A percentile compares a stretch with the other conserved stretches of the same genome.
Evolutionary conservation across 495 filamentous ascomycete genomes (phyloP).

Genomic region (Amphirosellinia nigrospora): DNA sequence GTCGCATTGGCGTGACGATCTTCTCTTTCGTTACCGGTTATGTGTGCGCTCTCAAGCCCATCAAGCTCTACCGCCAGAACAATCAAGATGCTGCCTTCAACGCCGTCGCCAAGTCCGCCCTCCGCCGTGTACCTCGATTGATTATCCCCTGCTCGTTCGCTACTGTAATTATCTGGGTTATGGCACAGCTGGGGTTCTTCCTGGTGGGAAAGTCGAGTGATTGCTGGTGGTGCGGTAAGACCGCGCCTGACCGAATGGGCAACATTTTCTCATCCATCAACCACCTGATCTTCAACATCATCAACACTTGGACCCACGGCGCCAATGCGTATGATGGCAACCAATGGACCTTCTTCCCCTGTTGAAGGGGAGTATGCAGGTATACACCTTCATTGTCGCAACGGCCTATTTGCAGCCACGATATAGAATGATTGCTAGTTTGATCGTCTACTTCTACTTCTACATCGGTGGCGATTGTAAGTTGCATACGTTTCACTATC

Average conservation of each 20-base stretch:
- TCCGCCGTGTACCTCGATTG: slow-evolving; percentile 67
- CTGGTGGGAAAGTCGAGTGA: slow-evolving; percentile 61
- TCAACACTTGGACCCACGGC: slow-evolving; percentile 63
- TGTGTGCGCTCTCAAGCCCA: slow-evolving; percentile 69
- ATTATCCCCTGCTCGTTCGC: slow-evolving; percentile 66
- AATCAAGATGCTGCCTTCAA: slow-evolving; percentile 58
- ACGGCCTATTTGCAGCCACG: slow-evolving; percentile 62
- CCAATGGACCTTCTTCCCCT: slow-evolving; percentile 72
- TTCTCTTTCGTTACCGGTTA: slow-evolving; percentile 73
- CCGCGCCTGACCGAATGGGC: slow-evolving; percentile 53
- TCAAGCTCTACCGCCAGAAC: slow-evolving; percentile 64
- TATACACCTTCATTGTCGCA: slow-evolving; percentile 62
- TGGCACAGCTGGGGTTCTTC: slow-evolving; percentile 65
- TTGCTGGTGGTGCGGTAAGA: slow-evolving; percentile 65
- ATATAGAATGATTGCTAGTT: slow-evolving; percentile 60
- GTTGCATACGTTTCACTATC: slow-evolving; percentile 21
- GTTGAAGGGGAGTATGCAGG: slow-evolving; percentile 65
- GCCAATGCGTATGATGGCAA: slow-evolving; percentile 67
- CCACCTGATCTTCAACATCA: slow-evolving; percentile 51
- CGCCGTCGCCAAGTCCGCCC: slow-evolving; percentile 65
- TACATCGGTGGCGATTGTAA: slow-evolving; percentile 56
- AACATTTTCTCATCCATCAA: slow-evolving; percentile 45
- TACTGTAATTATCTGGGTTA: slow-evolving; percentile 61
- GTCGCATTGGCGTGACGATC: slow-evolving; percentile 68
- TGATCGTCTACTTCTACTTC: slow-evolving; percentile 60